These are phyloP conservation scores for Fusarium piperis DNA, from an alignment of 2,329 filamentous ascomycete species.

Conservation along the genomic window DNA sequence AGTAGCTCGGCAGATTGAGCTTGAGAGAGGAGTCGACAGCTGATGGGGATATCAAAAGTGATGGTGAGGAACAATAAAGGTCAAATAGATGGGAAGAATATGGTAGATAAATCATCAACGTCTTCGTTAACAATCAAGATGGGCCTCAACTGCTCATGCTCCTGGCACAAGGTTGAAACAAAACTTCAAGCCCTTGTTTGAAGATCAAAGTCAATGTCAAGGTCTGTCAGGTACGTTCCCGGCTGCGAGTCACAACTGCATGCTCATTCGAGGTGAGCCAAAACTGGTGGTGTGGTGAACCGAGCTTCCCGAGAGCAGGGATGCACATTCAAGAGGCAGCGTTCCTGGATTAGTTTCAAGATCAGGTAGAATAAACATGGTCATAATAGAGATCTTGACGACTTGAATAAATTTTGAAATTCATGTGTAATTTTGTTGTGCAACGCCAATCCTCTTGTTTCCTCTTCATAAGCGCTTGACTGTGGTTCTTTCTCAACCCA, in stretches of 20 bases:
- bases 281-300: conserved; percentile 5
- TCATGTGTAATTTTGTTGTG: neutral
- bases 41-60: neutral
- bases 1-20: neutral
- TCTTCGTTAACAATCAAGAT: too few species aligned
- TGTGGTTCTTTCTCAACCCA: neutral
- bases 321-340: neutral
- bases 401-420: neutral
- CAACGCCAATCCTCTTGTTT: neutral
- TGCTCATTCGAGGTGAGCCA: neutral
- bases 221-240: neutral
- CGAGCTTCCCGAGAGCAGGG: neutral
- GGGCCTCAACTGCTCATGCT: neutral
- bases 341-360: neutral
- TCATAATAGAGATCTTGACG: neutral
- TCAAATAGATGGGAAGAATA: neutral
- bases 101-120: neutral
- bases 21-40: neutral
- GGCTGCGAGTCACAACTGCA: neutral
- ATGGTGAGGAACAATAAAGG: neutral
- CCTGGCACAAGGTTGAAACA: neutral
- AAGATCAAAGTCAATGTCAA: neutral
- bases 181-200: neutral
- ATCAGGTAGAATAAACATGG: neutral
- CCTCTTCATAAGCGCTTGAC: neutral